A percentile compares a stretch with the other conserved stretches of the same genome.
Conservation (phyloP, 2,329 filamentous ascomycete species). For the Sporothrix sp. region DNA sequence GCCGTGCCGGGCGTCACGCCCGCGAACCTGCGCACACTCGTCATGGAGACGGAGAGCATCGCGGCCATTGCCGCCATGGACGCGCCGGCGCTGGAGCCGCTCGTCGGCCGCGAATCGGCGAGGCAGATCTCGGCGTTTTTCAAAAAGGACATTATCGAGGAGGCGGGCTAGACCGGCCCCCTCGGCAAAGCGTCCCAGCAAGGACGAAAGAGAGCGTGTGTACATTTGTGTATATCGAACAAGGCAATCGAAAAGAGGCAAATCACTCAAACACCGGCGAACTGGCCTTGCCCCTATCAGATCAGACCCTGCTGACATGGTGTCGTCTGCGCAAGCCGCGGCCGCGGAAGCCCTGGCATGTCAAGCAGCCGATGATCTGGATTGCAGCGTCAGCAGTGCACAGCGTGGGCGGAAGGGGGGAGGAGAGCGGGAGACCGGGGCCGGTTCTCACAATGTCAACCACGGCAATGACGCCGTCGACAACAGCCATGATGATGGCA, state of each 20-base stretch:
- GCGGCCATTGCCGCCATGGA: slow-evolving; percentile 78
- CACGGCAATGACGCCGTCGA: slow-evolving; percentile 56
- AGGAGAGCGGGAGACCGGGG: neutral
- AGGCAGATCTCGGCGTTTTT: slow-evolving; percentile 77
- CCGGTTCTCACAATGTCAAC: slow-evolving; percentile 38
- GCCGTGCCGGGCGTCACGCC: slow-evolving; percentile 75
- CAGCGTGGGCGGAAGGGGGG: too few species aligned
- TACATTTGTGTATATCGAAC: too few species aligned
- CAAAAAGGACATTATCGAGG: slow-evolving; percentile 50
- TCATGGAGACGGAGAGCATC: slow-evolving; percentile 64
- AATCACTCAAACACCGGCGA: too few species aligned
- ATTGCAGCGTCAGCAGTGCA: too few species aligned
- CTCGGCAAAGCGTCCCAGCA: neutral
- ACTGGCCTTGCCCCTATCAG: neutral
- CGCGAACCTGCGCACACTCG: slow-evolving; percentile 64
- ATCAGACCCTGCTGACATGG: slow-evolving; percentile 4
- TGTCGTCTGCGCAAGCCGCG: slow-evolving; percentile 17
- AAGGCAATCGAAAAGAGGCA: too few species aligned
- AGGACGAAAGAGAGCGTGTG: too few species aligned
- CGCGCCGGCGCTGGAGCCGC: slow-evolving; percentile 57
- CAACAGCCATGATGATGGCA: slow-evolving; percentile 53
- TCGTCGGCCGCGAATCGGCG: slow-evolving; percentile 71
- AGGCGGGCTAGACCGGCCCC: slow-evolving; percentile 26
- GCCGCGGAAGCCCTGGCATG: slow-evolving; percentile 38
- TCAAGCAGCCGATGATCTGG: slow-evolving; percentile 53